phyloP scores from a whole-genome alignment of 345 rosid genomes.

The rapeseed (Brassica napus) region DNA sequence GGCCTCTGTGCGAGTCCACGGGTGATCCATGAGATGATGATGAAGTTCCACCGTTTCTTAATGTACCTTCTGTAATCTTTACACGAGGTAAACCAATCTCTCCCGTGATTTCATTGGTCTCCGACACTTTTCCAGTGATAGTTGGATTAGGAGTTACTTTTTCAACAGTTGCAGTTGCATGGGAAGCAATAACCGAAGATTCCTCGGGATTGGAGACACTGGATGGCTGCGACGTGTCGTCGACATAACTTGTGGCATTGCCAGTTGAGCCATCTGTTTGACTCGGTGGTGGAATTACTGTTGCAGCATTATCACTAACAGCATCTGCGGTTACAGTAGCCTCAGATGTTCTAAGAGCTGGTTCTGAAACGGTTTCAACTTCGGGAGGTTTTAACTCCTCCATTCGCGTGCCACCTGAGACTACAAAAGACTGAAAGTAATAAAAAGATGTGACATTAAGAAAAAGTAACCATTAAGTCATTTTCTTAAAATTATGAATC shows the following conservation, averaged over 20 bases:
- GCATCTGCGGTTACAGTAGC: neutral
- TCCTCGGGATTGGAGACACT: no score
- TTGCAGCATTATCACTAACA: neutral
- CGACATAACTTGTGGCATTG: neutral
- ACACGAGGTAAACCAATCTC: neutral
- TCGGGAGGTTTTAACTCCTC: neutral
- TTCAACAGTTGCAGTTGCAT: neutral
- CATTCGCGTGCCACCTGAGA: neutral
- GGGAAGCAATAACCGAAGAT: neutral
- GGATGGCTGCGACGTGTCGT: no score
- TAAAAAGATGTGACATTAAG: neutral
- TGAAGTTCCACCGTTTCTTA: neutral
- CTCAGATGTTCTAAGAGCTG: neutral
- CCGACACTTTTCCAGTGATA: neutral
- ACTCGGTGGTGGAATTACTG: neutral
- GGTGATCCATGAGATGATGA: neutral
- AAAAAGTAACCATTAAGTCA: neutral
- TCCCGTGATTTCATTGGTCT: no score
- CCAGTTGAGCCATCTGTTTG: neutral
- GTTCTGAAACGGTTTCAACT: constrained; percentile 22
- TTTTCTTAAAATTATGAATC: neutral
- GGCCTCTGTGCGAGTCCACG: neutral
- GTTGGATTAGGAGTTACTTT: neutral
- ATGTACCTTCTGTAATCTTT: neutral
- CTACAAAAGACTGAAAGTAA: neutral